Evolutionary conservation across 345 rosid genomes (phyloP), one percentile per base, ranked within the genome.

Genomic region (Mangifera indica): DNA sequence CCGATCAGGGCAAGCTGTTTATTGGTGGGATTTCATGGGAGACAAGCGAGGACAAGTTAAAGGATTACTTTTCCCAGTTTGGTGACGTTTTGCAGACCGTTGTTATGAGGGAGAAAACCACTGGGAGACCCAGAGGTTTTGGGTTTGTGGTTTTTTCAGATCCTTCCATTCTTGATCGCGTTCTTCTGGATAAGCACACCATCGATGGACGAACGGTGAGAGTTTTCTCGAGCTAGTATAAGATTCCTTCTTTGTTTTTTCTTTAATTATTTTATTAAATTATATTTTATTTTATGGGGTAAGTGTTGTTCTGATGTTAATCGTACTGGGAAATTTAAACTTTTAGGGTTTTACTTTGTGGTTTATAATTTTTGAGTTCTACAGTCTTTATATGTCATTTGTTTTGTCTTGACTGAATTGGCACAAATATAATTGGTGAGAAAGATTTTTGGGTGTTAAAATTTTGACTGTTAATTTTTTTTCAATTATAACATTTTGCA

Each of bases 1-100:
- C 96, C 56, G 96, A 94, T 90, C 94, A 84, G 74, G 97, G 97
- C 49, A 87, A 90, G 90, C 87, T 93, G 4, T 91, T 93, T 77
- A 85, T 93, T 72, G 97, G 98, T 29, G 98, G 98, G 78, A 89
- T 93, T 72, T 93, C 98, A 46, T 91, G 97, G 98, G 98, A 93
- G 72, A 93, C 97, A 0, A 76, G 73, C 65, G 97, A 93, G 81
- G 92, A 89, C 18, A 83, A 75, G 74, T 84, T 93, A 52, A 80
- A 67, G 29, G 96, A 91, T 55, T 84, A 93, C 79, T 93, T 93
- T 71, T 40, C 81, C 52, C 84, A 82, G 53, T 93, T 79, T 68
- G 96, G 98, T 1, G 92, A 91, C 53, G 90, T 93, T 59, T 54
- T 78, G 65, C 89, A 91, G 83, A 74, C 92, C 2, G 88, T 79